Base-by-base conservation (phyloP, 768 basidiomycete species). In the Kwoniella sp. region DNA sequence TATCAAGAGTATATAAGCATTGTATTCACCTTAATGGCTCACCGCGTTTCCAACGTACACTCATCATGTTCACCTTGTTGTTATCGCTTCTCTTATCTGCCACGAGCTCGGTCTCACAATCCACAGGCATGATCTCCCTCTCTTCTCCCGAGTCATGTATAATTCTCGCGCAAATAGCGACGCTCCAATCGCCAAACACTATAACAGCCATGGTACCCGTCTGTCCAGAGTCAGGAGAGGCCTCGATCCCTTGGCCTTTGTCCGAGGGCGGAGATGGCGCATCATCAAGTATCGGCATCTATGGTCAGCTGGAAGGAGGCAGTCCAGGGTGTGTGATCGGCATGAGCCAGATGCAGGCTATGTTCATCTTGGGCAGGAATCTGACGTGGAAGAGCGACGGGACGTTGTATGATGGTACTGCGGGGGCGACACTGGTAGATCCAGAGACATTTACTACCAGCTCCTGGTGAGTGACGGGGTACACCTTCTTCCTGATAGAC, bases 401-500 rank as follows among this genome's bases (percentile, higher is more conserved):
- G 17, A 25, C 65, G 56, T n/a, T 76, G 26, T 76, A 48, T 11
- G 75, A 76, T 58, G 56, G 58, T n/a, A 68, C 58, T 1, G 54
- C 68, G 2, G 63, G 59, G 7, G 75, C 66, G 12, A 53, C 55
- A 20, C 9, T 76, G 7, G 38, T 59, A 20, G 70, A 73, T 56
- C 61, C 70, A 22, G 48, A 38, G 17, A 65, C 37, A 0, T 71
- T 50, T 55, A 28, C 63, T 30, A 48, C 58, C 2, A 8, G 73
- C 20, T 30, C 48, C 13, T 75, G 74, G 74, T 75, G 50, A 56
- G 72, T 72, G n/a, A n/a, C n/a, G n/a, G n/a, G n/a, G n/a, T n/a
- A n/a, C n/a, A n/a, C n/a, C n/a, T n/a, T n/a, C n/a, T n/a, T n/a
- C n/a, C n/a, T n/a, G n/a, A n/a, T n/a, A n/a, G n/a, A n/a, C n/a